Base-by-base conservation (phyloP, 257 asterid genomes). In the Phtheirospermum japonicum region DNA sequence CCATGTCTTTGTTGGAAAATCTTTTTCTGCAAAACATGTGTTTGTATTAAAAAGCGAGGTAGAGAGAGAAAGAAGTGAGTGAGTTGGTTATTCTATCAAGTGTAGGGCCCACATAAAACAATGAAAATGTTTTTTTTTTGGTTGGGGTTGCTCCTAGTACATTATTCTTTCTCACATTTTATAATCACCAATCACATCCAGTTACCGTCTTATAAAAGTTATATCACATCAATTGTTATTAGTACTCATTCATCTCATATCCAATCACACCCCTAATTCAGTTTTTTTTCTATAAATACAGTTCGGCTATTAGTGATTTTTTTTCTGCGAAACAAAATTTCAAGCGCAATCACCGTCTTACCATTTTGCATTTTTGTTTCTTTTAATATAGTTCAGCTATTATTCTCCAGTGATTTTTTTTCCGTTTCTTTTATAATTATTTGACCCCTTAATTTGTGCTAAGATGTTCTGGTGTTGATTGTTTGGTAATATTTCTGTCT, bases 401-500 rank as follows among this genome's bases (percentile, higher is more conserved):
- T n/a, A n/a, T n/a, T n/a, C n/a, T n/a, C n/a, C n/a, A n/a, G n/a
- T n/a, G n/a, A n/a, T n/a, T n/a, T n/a, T n/a, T n/a, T n/a, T n/a
- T n/a, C n/a, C n/a, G 30, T 54, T 67, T 56, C 48, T 13, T 58
- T 39, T 42, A 18, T 42, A 23, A 42, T 32, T 59, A 56, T 28
- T 34, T 68, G 12, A 31, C 66, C 42, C n/a, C 17, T 52, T 12
- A 30, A 9, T 63, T 59, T 48, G 19, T 46, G n/a, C 11, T 17
- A 61, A 49, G 71, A 53, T 60, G 57, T 60, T 61, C 18, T 23
- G 46, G 23, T 63, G 61, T 60, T 61, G 72, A 70, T 57, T 63
- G 69, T 69, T 61, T 67, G 57, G 43, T 73, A 33, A 33, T 71
- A 7, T 56, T 34, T 55, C 56, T 70, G 6, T 72, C 59, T 40